Evolutionary conservation across 495 filamentous ascomycete species (phyloP).

Genomic region (Aspergillus hancockii): DNA sequence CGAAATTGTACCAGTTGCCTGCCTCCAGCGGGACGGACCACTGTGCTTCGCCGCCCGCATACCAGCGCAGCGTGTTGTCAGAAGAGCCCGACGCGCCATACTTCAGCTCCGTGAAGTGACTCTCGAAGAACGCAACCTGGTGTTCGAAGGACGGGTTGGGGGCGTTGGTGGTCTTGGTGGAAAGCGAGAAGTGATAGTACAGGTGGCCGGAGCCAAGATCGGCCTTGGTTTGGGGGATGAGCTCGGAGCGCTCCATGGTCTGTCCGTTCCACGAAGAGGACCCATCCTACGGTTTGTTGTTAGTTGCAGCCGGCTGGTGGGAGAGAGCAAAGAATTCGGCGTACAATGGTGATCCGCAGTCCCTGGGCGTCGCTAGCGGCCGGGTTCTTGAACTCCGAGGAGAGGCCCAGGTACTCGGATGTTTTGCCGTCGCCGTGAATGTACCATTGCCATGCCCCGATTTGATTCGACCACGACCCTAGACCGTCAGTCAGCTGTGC

Average conservation of each 20-base stretch:
- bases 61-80: conserved; percentile 56
- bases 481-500: conserved; percentile 19
- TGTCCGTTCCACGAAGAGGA: conserved; percentile 65
- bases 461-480: conserved; percentile 67
- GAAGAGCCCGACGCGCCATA: conserved; percentile 49
- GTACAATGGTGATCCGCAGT: conserved; percentile 67
- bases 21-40: conserved; percentile 55
- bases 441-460: conserved; percentile 72
- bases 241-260: conserved; percentile 59
- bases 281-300: conserved; percentile 35
- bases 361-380: conserved; percentile 64
- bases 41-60: conserved; percentile 49
- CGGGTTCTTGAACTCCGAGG: conserved; percentile 63
- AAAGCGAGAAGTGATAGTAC: conserved; percentile 72
- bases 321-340: not conserved
- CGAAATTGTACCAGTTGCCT: conserved; percentile 72
- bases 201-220: conserved; percentile 62
- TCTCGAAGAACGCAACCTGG: conserved; percentile 72
- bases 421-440: conserved; percentile 62
- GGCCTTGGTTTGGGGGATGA: conserved; percentile 69
- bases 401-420: conserved; percentile 59
- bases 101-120: conserved; percentile 77
- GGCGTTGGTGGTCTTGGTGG: conserved; percentile 57
- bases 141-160: conserved; percentile 65
- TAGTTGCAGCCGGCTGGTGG: not conserved